A percentile compares a stretch with the other conserved stretches of the same genome.
Evolutionary conservation across 2,329 filamentous ascomycete genomes (phyloP).

Genomic region (Pseudofabraea citricarpa): DNA sequence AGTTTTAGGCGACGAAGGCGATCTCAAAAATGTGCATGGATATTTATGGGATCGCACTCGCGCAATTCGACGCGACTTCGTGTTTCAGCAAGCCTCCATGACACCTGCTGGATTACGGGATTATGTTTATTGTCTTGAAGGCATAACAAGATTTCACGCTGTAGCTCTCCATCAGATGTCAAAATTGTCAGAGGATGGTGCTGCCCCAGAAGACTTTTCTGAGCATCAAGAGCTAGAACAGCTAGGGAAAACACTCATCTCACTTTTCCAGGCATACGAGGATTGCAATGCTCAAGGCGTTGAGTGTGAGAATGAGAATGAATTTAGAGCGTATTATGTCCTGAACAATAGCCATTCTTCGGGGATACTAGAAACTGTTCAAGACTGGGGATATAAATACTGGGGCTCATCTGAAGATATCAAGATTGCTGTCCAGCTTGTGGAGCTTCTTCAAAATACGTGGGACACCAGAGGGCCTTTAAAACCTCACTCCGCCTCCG

Average conservation of each 20-base stretch:
- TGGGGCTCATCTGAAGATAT: constrained; percentile 56
- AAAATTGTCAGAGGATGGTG: constrained; percentile 49
- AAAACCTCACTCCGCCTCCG: constrained; percentile 32
- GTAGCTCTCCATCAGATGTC: constrained; percentile 60
- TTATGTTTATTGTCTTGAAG: constrained; percentile 60
- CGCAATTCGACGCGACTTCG: constrained; percentile 63
- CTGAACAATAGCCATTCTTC: constrained; percentile 57
- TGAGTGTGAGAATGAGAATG: constrained; percentile 55
- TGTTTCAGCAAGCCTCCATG: constrained; percentile 56
- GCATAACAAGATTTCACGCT: constrained; percentile 63
- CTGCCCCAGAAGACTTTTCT: constrained; percentile 55
- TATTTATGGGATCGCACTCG: constrained; percentile 67
- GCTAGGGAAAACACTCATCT: constrained; percentile 59
- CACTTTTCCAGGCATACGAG: constrained; percentile 61
- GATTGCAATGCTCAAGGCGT: constrained; percentile 57
- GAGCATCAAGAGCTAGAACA: constrained; percentile 66
- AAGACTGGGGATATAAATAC: constrained; percentile 49
- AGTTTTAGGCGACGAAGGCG: constrained; percentile 49
- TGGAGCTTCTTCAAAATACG: constrained; percentile 56
- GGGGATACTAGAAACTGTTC: constrained; percentile 48
- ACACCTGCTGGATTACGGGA: constrained; percentile 47
- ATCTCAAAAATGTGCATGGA: constrained; percentile 51
- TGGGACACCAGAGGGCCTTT: constrained; percentile 53
- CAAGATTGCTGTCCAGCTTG: constrained; percentile 55
- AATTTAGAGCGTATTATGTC: constrained; percentile 63